These are phyloP conservation scores for Cordyceps javanica DNA, from an alignment of 2,329 filamentous ascomycete genomes.

Conservation along the genomic window DNA sequence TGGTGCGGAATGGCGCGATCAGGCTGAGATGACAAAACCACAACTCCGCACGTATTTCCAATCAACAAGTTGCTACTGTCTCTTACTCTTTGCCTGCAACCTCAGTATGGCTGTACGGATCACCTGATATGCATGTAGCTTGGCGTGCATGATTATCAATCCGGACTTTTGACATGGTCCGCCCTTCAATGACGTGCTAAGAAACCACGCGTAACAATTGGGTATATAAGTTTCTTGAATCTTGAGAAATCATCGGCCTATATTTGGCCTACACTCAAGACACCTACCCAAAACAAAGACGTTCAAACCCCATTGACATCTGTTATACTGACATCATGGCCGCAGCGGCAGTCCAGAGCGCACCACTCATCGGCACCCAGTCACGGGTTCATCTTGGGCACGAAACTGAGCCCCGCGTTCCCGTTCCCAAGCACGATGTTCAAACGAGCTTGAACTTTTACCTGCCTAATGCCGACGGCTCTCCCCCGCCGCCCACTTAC, in stretches of 20 bases:
- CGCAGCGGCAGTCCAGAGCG: slow-evolving; percentile 19
- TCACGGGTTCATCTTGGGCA: slow-evolving; percentile 11
- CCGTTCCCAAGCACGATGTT: slow-evolving; percentile 23
- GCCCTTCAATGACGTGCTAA: slow-evolving; percentile 21
- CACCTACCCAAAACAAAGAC: background rate
- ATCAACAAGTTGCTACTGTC: background rate
- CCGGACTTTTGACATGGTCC: slow-evolving; percentile 11
- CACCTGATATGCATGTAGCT: background rate
- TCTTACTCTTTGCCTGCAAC: background rate
- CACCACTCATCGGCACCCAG: slow-evolving; percentile 8
- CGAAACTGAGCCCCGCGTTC: background rate
- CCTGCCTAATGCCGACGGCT: slow-evolving; percentile 36
- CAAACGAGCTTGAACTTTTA: slow-evolving; percentile 32
- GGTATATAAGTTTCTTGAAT: background rate
- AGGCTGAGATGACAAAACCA: background rate
- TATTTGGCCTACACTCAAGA: background rate
- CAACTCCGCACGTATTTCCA: slow-evolving; percentile 13
- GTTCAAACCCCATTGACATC: background rate
- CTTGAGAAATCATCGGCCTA: no score
- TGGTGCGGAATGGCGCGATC: slow-evolving; percentile 9
- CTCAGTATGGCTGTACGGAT: background rate
- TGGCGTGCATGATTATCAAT: slow-evolving; percentile 21
- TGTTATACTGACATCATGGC: slow-evolving; percentile 16
- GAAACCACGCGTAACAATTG: slow-evolving; percentile 7
- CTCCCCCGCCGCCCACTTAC: slow-evolving; percentile 31